Evolutionary conservation across 331 rosid species (phyloP), one percentile per base, ranked within the genome.

Genomic region (Telfairia occidentalis): DNA sequence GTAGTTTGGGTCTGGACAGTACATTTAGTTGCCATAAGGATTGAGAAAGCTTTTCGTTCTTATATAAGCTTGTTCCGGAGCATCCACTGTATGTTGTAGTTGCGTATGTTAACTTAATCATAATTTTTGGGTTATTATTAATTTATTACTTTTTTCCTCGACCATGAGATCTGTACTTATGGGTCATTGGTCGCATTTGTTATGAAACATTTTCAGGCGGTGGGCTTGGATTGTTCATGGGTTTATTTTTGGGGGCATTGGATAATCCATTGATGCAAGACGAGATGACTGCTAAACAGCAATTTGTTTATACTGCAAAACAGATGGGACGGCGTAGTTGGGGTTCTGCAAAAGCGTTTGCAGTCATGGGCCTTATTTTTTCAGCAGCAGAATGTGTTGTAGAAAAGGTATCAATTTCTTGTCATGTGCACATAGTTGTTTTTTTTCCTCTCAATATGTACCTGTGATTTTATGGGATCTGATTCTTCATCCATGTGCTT

Each of bases 361-460:
- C 96, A 71, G 89, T 94, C 24, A 94, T 94, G 98, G 98, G 96
- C 71, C 84, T 89, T 0, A 35, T 88, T 63, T 94, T 94, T 89
- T 94, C 97, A 55, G 96, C 98, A 50, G 92, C 96, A 0, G 97
- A 94, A 79, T 94, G 98, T 81, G 96, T 84, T 79, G 90, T 94
- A 29, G 98, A 94, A 83, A 84, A 94, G 97, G 96, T 90, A 74
- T 61, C 48, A 16, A 21, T 49, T 23, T 53, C 46, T 50, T 66
- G 70, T 28, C 37, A 11, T 67, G 21, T 78, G 77, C 54, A 57
- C 66, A 19, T 78, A 63, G 67, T 24, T 42, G 2, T 61, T 78
- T 78, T 35, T n/a, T 35, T 11, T 5, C 40, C 35, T 69, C 55
- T 73, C n/a, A 38, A 8, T 32, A 23, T 8, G 29, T 73, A 10